Conservation (phyloP, 2,329 filamentous ascomycete genomes). For the Colletotrichum lupini region DNA sequence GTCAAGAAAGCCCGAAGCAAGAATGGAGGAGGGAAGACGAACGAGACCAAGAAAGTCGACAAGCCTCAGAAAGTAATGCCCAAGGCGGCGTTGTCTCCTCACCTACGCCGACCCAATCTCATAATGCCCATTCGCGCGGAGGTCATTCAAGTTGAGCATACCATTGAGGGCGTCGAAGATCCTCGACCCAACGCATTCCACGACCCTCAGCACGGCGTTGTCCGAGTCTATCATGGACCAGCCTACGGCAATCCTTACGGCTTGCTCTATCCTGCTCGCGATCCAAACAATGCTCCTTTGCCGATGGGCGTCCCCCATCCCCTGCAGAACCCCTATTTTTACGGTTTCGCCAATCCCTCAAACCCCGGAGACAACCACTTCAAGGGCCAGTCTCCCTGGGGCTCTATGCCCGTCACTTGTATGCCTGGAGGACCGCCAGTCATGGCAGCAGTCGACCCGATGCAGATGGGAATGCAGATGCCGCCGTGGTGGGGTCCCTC, state of each 20-base stretch:
- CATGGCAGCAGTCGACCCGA: slow-evolving; percentile 21
- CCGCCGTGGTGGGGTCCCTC: slow-evolving; percentile 11
- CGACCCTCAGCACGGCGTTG: slow-evolving; percentile 61
- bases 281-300: slow-evolving; percentile 44
- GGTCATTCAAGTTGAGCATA: slow-evolving; percentile 66
- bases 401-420: slow-evolving; percentile 4
- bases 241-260: slow-evolving; percentile 63
- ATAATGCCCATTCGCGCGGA: slow-evolving; percentile 60
- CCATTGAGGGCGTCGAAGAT: slow-evolving; percentile 62
- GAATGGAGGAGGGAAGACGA: neutral
- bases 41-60: slow-evolving; percentile 34
- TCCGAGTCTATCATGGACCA: slow-evolving; percentile 68
- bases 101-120: slow-evolving; percentile 53
- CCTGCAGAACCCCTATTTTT: slow-evolving; percentile 53
- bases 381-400: slow-evolving; percentile 31
- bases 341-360: slow-evolving; percentile 48
- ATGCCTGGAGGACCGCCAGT: slow-evolving; percentile 24
- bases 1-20: slow-evolving; percentile 9
- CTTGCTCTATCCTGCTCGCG: slow-evolving; percentile 57
- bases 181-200: slow-evolving; percentile 70
- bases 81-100: slow-evolving; percentile 41
- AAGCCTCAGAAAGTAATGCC: slow-evolving; percentile 38
- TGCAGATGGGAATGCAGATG: slow-evolving; percentile 10
- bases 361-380: slow-evolving; percentile 30
- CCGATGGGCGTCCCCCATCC: slow-evolving; percentile 58